A percentile compares a stretch with the other conserved stretches of the same genome.
These are phyloP conservation scores for Clitopilus passeckerianus DNA, from an alignment of 768 basidiomycete genomes.

Conservation along the genomic window DNA sequence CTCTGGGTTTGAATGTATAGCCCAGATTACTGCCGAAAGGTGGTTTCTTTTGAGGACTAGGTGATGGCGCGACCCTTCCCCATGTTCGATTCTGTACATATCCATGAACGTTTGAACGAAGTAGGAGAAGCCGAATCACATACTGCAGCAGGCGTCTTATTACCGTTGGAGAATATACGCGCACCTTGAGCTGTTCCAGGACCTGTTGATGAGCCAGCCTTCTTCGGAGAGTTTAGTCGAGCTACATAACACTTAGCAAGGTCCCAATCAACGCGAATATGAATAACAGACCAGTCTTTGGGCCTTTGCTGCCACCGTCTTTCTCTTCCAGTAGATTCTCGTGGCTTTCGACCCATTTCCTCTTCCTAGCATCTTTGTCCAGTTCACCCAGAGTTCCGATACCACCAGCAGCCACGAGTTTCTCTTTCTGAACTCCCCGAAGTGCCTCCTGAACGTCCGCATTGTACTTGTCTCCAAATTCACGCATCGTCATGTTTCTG, in stretches of 20 bases:
- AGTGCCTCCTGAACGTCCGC: conserved; percentile 72
- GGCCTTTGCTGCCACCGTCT: conserved; percentile 31
- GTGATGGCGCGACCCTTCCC: conserved; percentile 30
- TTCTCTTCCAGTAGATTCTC: conserved; percentile 31
- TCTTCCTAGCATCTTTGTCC: conserved; percentile 64
- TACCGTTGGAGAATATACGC: conserved; percentile 31
- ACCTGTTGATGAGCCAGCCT: conserved; percentile 44
- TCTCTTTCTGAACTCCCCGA: conserved; percentile 63
- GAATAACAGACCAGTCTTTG: conserved; percentile 52
- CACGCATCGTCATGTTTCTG: conserved; percentile 65
- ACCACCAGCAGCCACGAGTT: conserved; percentile 44
- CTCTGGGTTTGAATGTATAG: conserved; percentile 23
- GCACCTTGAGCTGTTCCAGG: conserved; percentile 49
- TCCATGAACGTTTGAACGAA: conserved; percentile 1
- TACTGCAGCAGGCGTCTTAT: conserved; percentile 41
- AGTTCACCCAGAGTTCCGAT: conserved; percentile 50
- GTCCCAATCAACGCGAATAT: conserved; percentile 15
- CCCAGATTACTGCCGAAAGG: conserved; percentile 33
- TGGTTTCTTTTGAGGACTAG: conserved; percentile 45
- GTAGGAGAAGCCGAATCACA: conserved; percentile 4
- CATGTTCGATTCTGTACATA: conserved; percentile 24
- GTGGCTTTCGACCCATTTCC: conserved; percentile 73
- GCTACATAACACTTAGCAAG: conserved; percentile 12
- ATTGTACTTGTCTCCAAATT: conserved; percentile 74
- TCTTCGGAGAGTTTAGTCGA: conserved; percentile 40